Base-by-base conservation (phyloP, 306 rosid genomes). In the Vigna nakashimae region DNA sequence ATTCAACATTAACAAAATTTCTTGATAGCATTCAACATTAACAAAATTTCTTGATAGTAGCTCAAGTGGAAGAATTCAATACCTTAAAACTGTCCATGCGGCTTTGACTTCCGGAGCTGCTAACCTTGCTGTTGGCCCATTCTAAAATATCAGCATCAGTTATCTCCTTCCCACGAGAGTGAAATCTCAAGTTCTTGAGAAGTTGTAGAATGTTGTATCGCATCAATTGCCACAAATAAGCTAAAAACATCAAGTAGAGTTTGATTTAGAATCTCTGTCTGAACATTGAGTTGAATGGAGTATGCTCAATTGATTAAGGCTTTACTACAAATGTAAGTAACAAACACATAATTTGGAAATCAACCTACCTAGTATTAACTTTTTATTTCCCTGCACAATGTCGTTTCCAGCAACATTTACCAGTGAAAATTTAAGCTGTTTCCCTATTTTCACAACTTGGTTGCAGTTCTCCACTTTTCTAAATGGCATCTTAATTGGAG, bases 201-300 rank as follows among this genome's bases (percentile, higher is more conserved):
- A 95, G 95, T 90, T 95, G 98, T 62, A 95, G 91, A 73, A 89
- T 95, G 83, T 90, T 92, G 88, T 52, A 92, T 72, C 97, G 83
- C 98, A 95, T 92, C 90, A 95, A 81, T 88, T 95, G 99, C 99
- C 99, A 95, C 88, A 95, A 84, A 81, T 87, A 95, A 75, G 98
- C 99, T 95, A 87, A 77, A 79, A 70, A 82, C 66, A 52, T 75
- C 58, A 66, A 36, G 16, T 14, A 73, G 30, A 17, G 13, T 69
- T 73, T 48, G 65, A 28, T 53, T 80, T 69, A 83, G 68, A 52
- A 22, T 58, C 5, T 43, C n/a, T 58, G 48, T 40, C 42, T 48
- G 53, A 76, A 5, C 59, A 53, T 24, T 69, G 30, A 43, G 74
- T 59, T 14, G 3, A 58, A 12, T 32, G 69, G 34, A 56, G n/a